These are phyloP conservation scores for Acmispon strigosus DNA, from an alignment of 306 rosid genomes.

Conservation along the genomic window DNA sequence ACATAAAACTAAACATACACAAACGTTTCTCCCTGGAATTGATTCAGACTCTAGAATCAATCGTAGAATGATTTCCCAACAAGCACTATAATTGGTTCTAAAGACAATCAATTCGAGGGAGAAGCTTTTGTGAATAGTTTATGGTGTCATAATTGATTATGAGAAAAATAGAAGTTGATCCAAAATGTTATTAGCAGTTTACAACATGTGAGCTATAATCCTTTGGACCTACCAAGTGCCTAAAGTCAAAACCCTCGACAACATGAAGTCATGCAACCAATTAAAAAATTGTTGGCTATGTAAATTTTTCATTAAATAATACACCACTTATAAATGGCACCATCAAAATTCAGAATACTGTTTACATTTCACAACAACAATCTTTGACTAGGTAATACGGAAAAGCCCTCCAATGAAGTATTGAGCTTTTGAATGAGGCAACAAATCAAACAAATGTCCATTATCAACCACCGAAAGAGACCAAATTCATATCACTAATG, in stretches of 20 bases:
- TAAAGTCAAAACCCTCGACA: conserved; percentile 3
- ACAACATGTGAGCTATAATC: no score
- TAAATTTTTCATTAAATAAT: background rate
- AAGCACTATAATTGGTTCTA: no score
- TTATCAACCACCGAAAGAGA: conserved; percentile 6
- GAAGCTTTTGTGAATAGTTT: no score
- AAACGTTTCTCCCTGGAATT: no score
- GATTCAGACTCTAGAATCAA: no score
- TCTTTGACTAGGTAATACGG: background rate
- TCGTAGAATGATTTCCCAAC: no score
- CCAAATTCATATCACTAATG: conserved; percentile 3
- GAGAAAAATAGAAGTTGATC: no score
- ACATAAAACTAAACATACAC: no score
- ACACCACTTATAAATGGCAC: background rate
- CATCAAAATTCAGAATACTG: conserved; percentile 9
- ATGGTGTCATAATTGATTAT: no score
- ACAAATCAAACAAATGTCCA: background rate
- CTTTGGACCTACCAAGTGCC: background rate
- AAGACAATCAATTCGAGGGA: no score
- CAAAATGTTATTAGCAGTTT: background rate
- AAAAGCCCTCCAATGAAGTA: background rate
- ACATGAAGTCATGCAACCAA: background rate
- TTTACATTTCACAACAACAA: background rate
- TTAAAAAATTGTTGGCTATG: background rate
- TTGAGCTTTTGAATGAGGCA: conserved; percentile 9